Percentiles rank a stretch among this genome's conserved stretches.
phyloP scores from a whole-genome alignment of 1,284 basidiomycete genomes.

The Meripilus lineatus region DNA sequence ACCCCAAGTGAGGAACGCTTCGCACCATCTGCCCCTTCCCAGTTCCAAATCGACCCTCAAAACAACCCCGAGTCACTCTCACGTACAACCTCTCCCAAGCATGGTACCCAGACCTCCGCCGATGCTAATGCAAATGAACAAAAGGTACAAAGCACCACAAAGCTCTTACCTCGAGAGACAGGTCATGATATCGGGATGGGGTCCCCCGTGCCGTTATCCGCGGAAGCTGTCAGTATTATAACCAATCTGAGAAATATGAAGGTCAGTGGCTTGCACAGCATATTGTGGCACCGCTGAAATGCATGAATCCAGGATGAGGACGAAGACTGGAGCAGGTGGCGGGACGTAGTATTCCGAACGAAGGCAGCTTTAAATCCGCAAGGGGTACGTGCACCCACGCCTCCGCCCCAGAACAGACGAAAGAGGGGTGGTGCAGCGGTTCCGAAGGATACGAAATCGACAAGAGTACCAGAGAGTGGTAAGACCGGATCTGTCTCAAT shows the following conservation, averaged over 20 bases:
- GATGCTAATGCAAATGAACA: conserved; percentile 1
- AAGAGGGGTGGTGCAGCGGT: conserved; percentile 46
- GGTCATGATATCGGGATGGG: conserved; percentile 87
- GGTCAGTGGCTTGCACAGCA: conserved; percentile 33
- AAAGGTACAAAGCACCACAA: conserved; percentile 19
- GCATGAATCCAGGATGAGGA: conserved; percentile 63
- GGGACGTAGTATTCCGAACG: conserved; percentile 76
- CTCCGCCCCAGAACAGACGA: conserved; percentile 53
- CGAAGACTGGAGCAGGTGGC: conserved; percentile 90
- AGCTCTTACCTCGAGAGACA: conserved; percentile 71
- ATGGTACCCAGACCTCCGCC: neutral
- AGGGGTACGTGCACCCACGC: conserved; percentile 41
- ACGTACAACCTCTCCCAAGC: neutral
- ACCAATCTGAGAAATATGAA: conserved; percentile 83
- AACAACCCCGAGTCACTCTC: conserved; percentile 32
- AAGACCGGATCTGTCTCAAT: neutral
- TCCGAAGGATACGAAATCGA: neutral
- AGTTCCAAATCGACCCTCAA: conserved; percentile 32
- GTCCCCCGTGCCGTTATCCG: conserved; percentile 81
- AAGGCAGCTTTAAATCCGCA: conserved; percentile 57
- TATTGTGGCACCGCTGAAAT: conserved; percentile 8
- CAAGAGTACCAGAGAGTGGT: neutral
- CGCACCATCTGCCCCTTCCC: conserved; percentile 59
- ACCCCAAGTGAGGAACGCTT: conserved; percentile 58
- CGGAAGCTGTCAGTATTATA: conserved; percentile 82